Percentiles rank a stretch among this genome's conserved stretches.
These are phyloP conservation scores for Schoenoplectus triqueter DNA, from an alignment of 202 grass and related monocot species.

Conservation along the genomic window DNA sequence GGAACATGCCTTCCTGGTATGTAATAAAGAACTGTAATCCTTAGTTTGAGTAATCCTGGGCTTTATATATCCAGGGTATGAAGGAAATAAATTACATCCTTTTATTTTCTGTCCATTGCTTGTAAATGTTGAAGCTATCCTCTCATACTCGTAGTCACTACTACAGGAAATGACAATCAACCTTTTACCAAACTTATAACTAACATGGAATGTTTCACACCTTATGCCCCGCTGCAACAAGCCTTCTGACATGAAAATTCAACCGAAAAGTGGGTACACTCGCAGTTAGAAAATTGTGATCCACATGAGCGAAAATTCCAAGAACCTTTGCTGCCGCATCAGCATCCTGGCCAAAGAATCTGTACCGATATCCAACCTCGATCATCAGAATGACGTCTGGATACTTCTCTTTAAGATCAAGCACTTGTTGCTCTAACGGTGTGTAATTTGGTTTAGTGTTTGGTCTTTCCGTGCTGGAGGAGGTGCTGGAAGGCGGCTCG, in stretches of 20 bases:
- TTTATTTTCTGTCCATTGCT: neutral
- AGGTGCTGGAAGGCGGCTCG: constrained; percentile 38
- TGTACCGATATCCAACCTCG: constrained; percentile 83
- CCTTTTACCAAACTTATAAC: neutral
- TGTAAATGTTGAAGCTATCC: neutral
- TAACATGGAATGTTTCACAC: neutral
- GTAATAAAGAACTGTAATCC: neutral
- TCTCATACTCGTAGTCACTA: neutral
- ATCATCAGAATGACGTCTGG: constrained; percentile 80
- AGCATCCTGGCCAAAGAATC: constrained; percentile 82
- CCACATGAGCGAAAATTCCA: constrained; percentile 73
- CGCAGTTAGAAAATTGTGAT: constrained; percentile 81
- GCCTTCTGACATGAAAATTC: constrained; percentile 76
- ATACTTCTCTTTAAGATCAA: constrained; percentile 72
- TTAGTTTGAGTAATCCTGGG: neutral
- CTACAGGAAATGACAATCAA: neutral
- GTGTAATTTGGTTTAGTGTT: constrained; percentile 52
- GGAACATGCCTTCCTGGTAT: neutral
- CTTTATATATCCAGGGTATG: neutral
- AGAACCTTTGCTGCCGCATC: constrained; percentile 68
- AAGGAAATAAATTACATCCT: neutral
- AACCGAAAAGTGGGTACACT: constrained; percentile 78
- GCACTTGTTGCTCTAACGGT: constrained; percentile 82
- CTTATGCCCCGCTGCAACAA: constrained; percentile 72
- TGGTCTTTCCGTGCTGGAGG: constrained; percentile 22